Conservation (phyloP, 1,284 basidiomycete species). For the Melanopsichium pennsylvanicum region DNA sequence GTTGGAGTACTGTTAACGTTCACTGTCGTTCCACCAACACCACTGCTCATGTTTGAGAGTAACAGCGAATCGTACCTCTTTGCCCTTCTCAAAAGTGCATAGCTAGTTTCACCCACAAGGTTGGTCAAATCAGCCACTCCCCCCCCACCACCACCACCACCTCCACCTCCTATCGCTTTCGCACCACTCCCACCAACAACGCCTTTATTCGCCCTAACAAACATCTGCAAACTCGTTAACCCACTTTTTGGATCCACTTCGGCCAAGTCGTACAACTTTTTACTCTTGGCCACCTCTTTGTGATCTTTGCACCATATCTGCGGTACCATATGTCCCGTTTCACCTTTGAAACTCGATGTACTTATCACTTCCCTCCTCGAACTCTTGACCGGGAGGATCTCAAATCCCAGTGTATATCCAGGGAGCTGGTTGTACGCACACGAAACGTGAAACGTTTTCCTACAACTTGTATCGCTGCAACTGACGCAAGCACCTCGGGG, state of each 20-base stretch:
- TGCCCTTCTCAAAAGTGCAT: slow-evolving; percentile 54
- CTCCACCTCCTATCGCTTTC: too few species aligned
- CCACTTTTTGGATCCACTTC: slow-evolving; percentile 80
- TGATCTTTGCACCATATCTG: slow-evolving; percentile 85
- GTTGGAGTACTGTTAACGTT: too few species aligned
- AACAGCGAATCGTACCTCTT: slow-evolving; percentile 46
- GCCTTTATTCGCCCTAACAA: slow-evolving; percentile 82
- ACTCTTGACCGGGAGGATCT: slow-evolving; percentile 77
- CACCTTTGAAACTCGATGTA: slow-evolving; percentile 83
- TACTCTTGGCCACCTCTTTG: slow-evolving; percentile 71
- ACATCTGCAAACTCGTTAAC: slow-evolving; percentile 86
- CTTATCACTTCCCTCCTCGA: slow-evolving; percentile 67
- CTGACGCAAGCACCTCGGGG: slow-evolving; percentile 78
- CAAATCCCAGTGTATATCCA: slow-evolving; percentile 82
- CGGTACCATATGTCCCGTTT: slow-evolving; percentile 81
- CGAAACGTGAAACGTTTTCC: slow-evolving; percentile 80
- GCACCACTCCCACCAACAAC: slow-evolving; percentile 68
- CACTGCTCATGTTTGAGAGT: not conserved
- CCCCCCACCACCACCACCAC: too few species aligned
- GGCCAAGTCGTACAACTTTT: slow-evolving; percentile 79
- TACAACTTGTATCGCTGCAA: slow-evolving; percentile 77
- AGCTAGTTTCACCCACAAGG: slow-evolving; percentile 35
- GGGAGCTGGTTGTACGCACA: slow-evolving; percentile 83
- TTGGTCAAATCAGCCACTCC: slow-evolving; percentile 14
- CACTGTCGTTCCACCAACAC: too few species aligned